phyloP scores from a whole-genome alignment of 1,284 basidiomycete genomes.

The Ceratobasidium theobromae region DNA sequence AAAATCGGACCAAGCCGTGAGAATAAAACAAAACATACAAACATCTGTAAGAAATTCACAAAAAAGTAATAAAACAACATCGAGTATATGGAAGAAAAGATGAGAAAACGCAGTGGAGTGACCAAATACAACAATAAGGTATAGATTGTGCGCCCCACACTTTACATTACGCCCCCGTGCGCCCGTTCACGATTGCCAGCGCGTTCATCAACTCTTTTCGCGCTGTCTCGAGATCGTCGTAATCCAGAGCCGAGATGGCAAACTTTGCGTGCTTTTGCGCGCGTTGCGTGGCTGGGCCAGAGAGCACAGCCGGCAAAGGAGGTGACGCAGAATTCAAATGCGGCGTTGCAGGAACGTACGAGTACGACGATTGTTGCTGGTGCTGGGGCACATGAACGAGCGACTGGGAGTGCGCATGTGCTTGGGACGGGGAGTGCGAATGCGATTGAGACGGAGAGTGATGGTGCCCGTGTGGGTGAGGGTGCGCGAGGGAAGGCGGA shows the following conservation, averaged over 20 bases:
- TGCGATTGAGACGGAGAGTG: background rate
- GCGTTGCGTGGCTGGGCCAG: constrained; percentile 13
- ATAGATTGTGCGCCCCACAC: too few species aligned
- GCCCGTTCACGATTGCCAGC: constrained; percentile 62
- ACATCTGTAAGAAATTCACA: background rate
- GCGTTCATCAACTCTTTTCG: constrained; percentile 76
- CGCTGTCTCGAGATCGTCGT: constrained; percentile 86
- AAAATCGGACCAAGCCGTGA: background rate
- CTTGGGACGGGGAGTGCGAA: background rate
- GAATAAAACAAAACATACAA: background rate
- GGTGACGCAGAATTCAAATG: constrained; percentile 20
- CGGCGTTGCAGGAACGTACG: constrained; percentile 22
- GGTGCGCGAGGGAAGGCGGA: background rate
- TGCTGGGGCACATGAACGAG: constrained; percentile 18
- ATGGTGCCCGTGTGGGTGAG: background rate
- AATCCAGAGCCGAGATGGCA: constrained; percentile 91
- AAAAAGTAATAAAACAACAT: background rate
- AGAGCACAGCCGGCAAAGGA: constrained; percentile 40
- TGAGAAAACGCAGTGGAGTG: too few species aligned
- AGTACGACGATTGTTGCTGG: constrained; percentile 12
- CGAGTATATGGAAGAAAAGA: too few species aligned
- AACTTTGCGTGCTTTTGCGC: constrained; percentile 85
- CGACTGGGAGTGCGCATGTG: background rate
- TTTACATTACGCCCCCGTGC: background rate
- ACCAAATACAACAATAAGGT: background rate